Evolutionary conservation across 495 filamentous ascomycete species (phyloP), one percentile per base, ranked within the genome.

Genomic region (Penicillium bovifimosum): DNA sequence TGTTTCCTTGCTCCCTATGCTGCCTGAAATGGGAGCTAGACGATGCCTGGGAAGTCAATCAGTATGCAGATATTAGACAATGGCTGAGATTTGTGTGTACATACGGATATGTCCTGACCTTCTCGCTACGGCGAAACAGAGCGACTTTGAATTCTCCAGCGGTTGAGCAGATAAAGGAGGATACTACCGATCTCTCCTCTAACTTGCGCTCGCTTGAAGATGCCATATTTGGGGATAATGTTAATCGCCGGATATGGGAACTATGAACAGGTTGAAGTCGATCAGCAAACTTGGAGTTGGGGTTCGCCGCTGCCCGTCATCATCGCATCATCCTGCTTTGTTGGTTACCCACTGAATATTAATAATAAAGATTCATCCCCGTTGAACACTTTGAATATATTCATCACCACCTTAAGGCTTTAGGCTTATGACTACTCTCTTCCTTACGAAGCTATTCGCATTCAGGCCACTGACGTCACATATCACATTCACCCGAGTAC

Each of bases 1-100:
- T 1, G 64, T 50, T 55, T 87, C 85, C 2, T 58, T 47, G 10
- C 60, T 10, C 3, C 82, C 76, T 53, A 88, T 80, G 40, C 66
- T 74, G 32, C 85, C 85, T 3, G 80, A 80, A n/a, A 85, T 81
- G 0, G 81, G 76, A 4, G 78, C 83, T 24, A 79, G 66, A 52
- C 73, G 75, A 53, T 82, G 69, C 24, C 79, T 80, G 41, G 6
- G 5, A 5, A 6, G 33, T 55, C 13, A 50, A 35, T 40, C n/a
- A 24, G 17, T 7, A 16, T 5, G 9, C 9, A 39, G n/a, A 17
- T 35, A 35, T 11, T 11, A 35, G 17, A 18, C 9, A 17, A 49
- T 13, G 32, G 17, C 20, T 14, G 9, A 4, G 41, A 5, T 14
- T 18, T 24, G 6, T 17, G 8, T 20, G 16, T 18, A 47, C 69